A percentile compares a stretch with the other conserved stretches of the same genome.
phyloP scores from a whole-genome alignment of 2,329 filamentous ascomycete species.

The Esteya vermicola region DNA sequence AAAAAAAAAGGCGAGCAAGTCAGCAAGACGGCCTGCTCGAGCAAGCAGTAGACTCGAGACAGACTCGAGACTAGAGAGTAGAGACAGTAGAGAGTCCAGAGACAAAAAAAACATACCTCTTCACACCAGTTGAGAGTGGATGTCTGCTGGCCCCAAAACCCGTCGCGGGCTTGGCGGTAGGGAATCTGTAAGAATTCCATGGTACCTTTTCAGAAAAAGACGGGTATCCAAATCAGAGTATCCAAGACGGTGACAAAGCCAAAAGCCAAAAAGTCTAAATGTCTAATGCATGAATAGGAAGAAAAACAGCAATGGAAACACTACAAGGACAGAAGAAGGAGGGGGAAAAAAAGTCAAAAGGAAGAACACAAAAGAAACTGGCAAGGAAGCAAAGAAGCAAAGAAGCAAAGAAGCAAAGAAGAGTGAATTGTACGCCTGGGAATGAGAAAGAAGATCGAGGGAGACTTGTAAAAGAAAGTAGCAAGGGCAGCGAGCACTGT shows the following conservation, averaged over 20 bases:
- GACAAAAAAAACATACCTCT: conserved; percentile 14
- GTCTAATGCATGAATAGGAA: background rate
- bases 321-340: too few species aligned
- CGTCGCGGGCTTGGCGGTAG: conserved; percentile 21
- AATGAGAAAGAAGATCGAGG: too few species aligned
- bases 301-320: background rate
- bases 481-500: background rate
- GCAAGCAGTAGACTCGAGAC: too few species aligned
- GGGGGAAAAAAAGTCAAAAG: background rate
- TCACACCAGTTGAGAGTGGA: conserved; percentile 25
- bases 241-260: background rate
- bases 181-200: conserved; percentile 14
- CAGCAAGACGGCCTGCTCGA: too few species aligned
- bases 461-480: background rate
- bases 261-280: background rate
- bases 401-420: background rate
- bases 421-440: too few species aligned
- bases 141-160: conserved; percentile 22
- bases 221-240: background rate
- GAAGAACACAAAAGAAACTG: background rate
- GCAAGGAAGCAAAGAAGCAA: too few species aligned
- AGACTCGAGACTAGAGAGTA: too few species aligned
- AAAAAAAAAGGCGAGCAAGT: background rate
- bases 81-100: background rate
- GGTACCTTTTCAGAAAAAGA: background rate